Evolutionary conservation across 2,329 filamentous ascomycete genomes (phyloP), one percentile per base, ranked within the genome.

Genomic region (Botrytis aclada): DNA sequence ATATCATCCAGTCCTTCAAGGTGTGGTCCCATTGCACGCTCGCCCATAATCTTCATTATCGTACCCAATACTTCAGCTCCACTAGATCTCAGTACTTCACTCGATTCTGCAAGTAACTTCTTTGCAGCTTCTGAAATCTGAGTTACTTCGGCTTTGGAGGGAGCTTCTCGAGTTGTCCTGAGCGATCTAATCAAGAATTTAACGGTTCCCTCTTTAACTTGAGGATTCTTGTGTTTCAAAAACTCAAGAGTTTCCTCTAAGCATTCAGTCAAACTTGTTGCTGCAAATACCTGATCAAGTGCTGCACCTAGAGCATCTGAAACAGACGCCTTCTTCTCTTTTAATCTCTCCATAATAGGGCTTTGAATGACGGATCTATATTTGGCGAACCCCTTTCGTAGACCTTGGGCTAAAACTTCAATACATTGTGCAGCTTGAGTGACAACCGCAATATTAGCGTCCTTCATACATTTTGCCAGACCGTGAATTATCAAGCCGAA

Each of bases 41-140:
- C 97, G 60, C 96, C 95, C 84, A 98, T 93, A 72, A 99, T 98
- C 84, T 98, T 99, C 96, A 98, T 98, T 67, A 99, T 83, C 0
- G 95, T 97, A 76, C 97, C 96, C 4, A 99, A 85, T 47, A 96
- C 90, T 82, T 99, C 96, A 22, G 95, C 95, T 81, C 95, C 96
- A 43, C 94, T 94, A 66, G 95, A 92, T 83, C 96, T 90, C 74
- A 97, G 89, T 4, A 88, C 91, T 78, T 97, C 95, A 77, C 91
- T 95, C 0, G 93, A 95, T 81, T 99, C 96, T 0, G 95, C 91
- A 25, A 99, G 86, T 12, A 98, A 85, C 82, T 97, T 98, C 80
- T 95, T 98, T 41, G 90, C 91, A 1, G 90, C 88, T 78, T 98
- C 96, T n/a, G 94, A 93, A 71, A 98, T 94, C 12, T 89, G 88